Evolutionary conservation across 352 stramenopile genomes (phyloP), one percentile per base, ranked within the genome.

Genomic region (Globisporangium polare): DNA sequence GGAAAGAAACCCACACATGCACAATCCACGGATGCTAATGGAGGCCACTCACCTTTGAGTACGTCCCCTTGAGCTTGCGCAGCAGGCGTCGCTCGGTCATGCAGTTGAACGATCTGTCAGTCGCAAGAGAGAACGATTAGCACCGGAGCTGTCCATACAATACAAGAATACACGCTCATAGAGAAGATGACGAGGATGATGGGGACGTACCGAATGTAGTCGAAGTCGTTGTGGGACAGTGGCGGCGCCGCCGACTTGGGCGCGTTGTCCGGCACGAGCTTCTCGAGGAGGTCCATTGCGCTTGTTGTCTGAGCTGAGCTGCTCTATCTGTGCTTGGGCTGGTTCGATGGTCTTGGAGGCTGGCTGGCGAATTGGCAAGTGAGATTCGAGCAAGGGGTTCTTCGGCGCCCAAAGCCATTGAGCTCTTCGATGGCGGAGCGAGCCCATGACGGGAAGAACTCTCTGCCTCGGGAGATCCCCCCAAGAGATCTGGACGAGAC

Each of bases 51-150:
- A 71, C 65, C 65, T 68, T 46, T 24, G 58, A 41, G 22, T 65
- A 68, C 17, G 62, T 71, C 10, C 65, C 65, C 37, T 63, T 67
- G 43, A 65, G 46, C 26, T 68, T 57, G 17, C 65, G 65, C 22
- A 62, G 45, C 31, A 71, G 33, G 5, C 60, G 60, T 0, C 65
- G 51, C 51, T 63, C 65, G 1, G 60, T 71, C 65, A 71, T 71
- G 41, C 61, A 68, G 22, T 65, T 64, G 51, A 68, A 68, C 18
- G 63, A 46, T 5, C 63, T 68, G 46, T 33, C 5, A 27, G 43
- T 17, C 10, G 12, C 5, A 20, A 33, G 22, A 52, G 45, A 52
- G 46, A 37, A 13, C 3, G 20, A 5, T 35, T 24, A 27, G 37
- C 42, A 53, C 2, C 13, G 2, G 27, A 26, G 2, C 8, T 12